Evolutionary conservation across 2,329 filamentous ascomycete genomes (phyloP), one percentile per base, ranked within the genome.

Genomic region (Chalara sp.): DNA sequence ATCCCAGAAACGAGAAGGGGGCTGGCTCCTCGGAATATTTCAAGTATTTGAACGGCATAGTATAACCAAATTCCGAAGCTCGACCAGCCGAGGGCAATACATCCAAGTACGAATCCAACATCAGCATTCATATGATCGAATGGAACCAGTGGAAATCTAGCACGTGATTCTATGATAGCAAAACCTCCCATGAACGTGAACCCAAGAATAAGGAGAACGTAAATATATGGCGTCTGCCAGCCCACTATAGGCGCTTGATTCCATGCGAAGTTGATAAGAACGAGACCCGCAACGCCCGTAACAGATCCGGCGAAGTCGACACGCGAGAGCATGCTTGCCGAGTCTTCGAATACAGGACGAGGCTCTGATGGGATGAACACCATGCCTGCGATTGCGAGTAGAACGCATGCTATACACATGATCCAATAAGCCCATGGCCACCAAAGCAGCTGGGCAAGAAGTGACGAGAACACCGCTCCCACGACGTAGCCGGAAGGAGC

Each of bases 251-350:
- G 59, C 12, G 58, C 62, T 53, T 63, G 60, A 33, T 79, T 81
- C 65, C 76, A 76, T 0, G 76, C 75, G 47, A 81, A 76, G 50
- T 80, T 78, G 56, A 80, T 68, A n/a, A 79, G 68, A 3, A 80
- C 69, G 50, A 79, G 68, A 6, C 71, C 74, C 3, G 67, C 65
- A 5, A 80, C 69, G 5, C 77, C 78, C 4, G 70, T 65, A 4
- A 68, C 52, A 5, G 70, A 70, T 8, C 76, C 77, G 5, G 71
- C 58, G 21, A 71, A 56, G 50, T 79, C 69, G 5, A 75, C 49
- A 5, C 53, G 56, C 32, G 51, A 43, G 12, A 50, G 48, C 53
- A 53, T 52, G 11, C 66, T 59, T 49, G 54, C 66, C 55, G 5
- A 56, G 58, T 39, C 44, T 44, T 56, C 52, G 13, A 54, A 28